phyloP scores from a whole-genome alignment of 2,329 filamentous ascomycete species.

The Fusarium anguioides region DNA sequence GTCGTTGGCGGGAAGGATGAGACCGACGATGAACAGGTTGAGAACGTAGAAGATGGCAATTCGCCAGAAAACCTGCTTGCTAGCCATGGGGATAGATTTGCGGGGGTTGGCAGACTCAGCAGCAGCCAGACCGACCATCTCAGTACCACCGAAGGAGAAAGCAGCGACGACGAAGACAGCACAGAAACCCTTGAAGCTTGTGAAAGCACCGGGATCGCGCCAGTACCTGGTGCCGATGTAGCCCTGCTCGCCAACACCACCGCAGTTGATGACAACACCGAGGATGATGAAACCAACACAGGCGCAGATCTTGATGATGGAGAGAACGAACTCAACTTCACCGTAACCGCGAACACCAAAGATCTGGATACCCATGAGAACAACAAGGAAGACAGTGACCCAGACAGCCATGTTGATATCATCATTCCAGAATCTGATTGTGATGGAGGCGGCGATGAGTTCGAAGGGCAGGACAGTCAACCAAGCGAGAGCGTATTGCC shows the following conservation, averaged over 20 bases:
- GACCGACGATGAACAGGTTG: conserved; percentile 81
- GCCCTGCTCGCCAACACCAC: conserved; percentile 75
- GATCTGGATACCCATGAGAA: conserved; percentile 84
- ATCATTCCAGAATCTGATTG: conserved; percentile 81
- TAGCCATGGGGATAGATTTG: conserved; percentile 84
- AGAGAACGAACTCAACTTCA: conserved; percentile 89
- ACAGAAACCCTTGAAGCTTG: conserved; percentile 84
- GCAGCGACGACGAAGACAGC: conserved; percentile 79
- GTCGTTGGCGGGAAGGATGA: conserved; percentile 82
- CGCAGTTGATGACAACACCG: conserved; percentile 86
- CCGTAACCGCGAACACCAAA: conserved; percentile 91
- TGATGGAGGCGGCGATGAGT: conserved; percentile 86
- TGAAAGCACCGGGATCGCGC: conserved; percentile 81
- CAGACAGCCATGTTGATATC: conserved; percentile 76
- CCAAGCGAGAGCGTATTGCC: conserved; percentile 95
- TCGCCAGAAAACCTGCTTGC: conserved; percentile 96
- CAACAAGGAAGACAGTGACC: conserved; percentile 81
- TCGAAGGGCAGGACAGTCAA: conserved; percentile 85
- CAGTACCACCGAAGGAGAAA: conserved; percentile 80
- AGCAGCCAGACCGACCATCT: conserved; percentile 80
- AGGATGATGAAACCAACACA: conserved; percentile 72
- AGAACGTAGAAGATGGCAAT: conserved; percentile 92
- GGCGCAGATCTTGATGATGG: conserved; percentile 85
- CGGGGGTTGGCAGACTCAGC: conserved; percentile 81
- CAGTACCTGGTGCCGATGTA: conserved; percentile 87